Evolutionary conservation across 805 yeast species (phyloP).

Genomic region (Brettanomyces anomalus): DNA sequence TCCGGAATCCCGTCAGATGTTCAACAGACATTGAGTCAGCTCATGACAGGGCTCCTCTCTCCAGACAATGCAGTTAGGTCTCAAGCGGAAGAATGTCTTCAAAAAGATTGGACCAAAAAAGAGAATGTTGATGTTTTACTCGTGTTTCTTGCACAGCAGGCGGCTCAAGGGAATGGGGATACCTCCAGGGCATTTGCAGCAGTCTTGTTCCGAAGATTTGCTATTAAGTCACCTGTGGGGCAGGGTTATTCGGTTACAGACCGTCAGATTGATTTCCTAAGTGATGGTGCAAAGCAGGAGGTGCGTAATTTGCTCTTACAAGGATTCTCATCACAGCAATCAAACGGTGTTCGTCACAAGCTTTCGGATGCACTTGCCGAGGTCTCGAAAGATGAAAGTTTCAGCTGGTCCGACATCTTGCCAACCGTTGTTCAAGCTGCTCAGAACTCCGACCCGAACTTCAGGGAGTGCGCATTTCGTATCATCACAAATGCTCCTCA

Average conservation of each 20-base stretch:
- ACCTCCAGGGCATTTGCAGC: conserved; percentile 68
- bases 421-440: conserved; percentile 64
- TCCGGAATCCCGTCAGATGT: conserved; percentile 53
- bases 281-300: conserved; percentile 47
- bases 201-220: conserved; percentile 80
- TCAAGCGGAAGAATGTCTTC: conserved; percentile 64
- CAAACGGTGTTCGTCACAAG: conserved; percentile 80
- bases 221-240: conserved; percentile 68
- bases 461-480: conserved; percentile 87
- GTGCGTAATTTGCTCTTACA: conserved; percentile 58
- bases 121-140: conserved; percentile 63
- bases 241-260: conserved; percentile 55
- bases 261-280: conserved; percentile 66
- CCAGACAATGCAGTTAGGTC: conserved; percentile 70
- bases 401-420: conserved; percentile 70
- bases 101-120: conserved; percentile 64
- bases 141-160: conserved; percentile 73
- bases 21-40: conserved; percentile 40
- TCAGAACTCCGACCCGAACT: conserved; percentile 41
- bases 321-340: conserved; percentile 64
- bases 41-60: conserved; percentile 65
- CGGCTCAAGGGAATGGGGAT: conserved; percentile 53
- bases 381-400: conserved; percentile 61
- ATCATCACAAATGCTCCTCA: conserved; percentile 81
- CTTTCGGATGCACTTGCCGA: conserved; percentile 92